Conservation (phyloP, 129 eudicot species). For the Escallonia herrerae region DNA sequence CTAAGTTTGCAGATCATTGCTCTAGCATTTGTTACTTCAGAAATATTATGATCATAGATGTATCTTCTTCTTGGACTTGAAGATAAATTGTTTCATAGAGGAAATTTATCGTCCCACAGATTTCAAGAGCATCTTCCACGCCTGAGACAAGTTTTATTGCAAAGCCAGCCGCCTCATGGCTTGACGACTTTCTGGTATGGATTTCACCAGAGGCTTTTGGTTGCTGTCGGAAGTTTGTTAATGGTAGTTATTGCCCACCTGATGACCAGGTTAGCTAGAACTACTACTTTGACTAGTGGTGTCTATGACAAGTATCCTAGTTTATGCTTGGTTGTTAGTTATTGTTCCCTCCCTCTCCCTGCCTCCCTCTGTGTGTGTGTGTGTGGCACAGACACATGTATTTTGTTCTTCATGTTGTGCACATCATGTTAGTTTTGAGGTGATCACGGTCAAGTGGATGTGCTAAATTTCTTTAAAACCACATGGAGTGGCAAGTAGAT, state of each 20-base stretch:
- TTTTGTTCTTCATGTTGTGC: neutral
- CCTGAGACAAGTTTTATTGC: slow-evolving; percentile 69
- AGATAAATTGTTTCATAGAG: neutral
- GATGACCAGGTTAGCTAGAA: slow-evolving; percentile 50
- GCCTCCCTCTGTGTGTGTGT: no score
- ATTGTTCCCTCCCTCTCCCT: neutral
- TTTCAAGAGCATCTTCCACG: slow-evolving; percentile 49
- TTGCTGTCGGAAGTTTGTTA: slow-evolving; percentile 62
- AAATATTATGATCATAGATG: neutral
- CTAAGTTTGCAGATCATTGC: neutral
- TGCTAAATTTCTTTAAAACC: neutral
- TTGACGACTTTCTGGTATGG: slow-evolving; percentile 77
- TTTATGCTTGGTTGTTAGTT: neutral
- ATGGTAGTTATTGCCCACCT: slow-evolving; percentile 61
- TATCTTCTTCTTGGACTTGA: neutral
- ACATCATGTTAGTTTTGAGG: neutral
- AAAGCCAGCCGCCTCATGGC: slow-evolving; percentile 78
- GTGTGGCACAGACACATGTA: neutral
- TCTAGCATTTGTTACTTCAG: neutral
- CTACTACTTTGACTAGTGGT: neutral
- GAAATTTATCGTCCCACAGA: slow-evolving; percentile 18
- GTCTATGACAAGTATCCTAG: neutral
- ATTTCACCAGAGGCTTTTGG: slow-evolving; percentile 75
- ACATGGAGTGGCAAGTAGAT: neutral
- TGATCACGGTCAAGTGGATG: neutral